Evolutionary conservation across 225 moss, liverwort and hornwort genomes (phyloP), one percentile per base, ranked within the genome.

Genomic region (Pseudisothecium myosuroides): DNA sequence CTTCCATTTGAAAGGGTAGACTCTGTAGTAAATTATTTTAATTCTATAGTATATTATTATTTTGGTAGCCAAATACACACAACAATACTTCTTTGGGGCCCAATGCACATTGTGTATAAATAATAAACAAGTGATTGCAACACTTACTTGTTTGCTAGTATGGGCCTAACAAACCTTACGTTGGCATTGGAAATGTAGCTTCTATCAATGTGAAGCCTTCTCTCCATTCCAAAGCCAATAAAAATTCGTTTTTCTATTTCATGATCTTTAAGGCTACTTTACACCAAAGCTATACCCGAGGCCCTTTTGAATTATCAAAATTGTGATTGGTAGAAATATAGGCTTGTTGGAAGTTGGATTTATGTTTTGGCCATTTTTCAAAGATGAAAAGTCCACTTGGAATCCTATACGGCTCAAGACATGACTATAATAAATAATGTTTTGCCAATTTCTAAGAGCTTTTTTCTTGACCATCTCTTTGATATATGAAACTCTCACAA

Each of bases 71-170:
- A 28, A 9, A 28, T 27, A 7, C 2, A 22, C 2, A 39, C 11
- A 69, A 45, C 3, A 45, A 73, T 6, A 43, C 5, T 72, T 72
- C 9, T 43, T 0, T 27, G 2, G 4, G 2, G 4, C 1, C 17
- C 6, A 29, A 73, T 47, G 2, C 3, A 47, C 17, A 4, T 29
- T 47, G 9, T 73, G 1, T 47, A 28, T 27, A 45, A 45, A 28
- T 45, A 45, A 45, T 29, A 28, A 41, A 73, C 9, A 73, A 45
- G 10, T 9, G 0, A 9, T 0, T 43, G 3, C 16, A 43, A 8
- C 2, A 24, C 0, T 39, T 0, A 39, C 5, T 41, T 27, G 11
- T 6, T 66, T 67, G 37, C 67, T 13, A 67, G 5, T 41, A 14
- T 41, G 5, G 26, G 6, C 28, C 28, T 28, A 17, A 45, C 10